Percentiles rank a stretch among this genome's conserved stretches.
Evolutionary conservation across 345 rosid species (phyloP).

Genomic region (Citrus australasica): DNA sequence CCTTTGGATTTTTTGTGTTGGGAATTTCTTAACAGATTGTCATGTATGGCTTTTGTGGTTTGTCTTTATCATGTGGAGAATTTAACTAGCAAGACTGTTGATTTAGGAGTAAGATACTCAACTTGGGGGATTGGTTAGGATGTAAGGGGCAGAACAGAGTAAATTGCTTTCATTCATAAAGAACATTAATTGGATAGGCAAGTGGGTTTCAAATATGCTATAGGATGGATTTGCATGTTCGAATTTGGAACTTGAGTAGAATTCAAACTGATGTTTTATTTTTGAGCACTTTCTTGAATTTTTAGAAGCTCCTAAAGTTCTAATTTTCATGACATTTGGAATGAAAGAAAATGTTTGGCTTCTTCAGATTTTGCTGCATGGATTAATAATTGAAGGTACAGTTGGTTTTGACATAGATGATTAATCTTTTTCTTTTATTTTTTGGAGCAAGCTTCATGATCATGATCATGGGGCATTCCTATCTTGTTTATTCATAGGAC

Average conservation of each 20-base stretch:
- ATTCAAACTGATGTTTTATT: background rate
- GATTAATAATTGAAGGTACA: background rate
- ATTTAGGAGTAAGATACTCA: background rate
- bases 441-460: background rate
- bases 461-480: background rate
- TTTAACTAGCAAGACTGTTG: background rate
- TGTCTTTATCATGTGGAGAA: background rate
- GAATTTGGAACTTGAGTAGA: background rate
- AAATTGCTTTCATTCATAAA: background rate
- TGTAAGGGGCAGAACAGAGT: background rate
- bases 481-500: background rate
- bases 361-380: constrained; percentile 1
- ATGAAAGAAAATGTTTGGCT: background rate
- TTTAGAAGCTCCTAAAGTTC: background rate
- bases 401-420: background rate
- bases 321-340: background rate
- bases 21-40: constrained; percentile 9
- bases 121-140: background rate
- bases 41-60: background rate
- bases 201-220: background rate
- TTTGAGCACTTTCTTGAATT: background rate
- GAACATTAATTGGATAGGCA: background rate
- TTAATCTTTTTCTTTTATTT: background rate
- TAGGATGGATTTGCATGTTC: background rate
- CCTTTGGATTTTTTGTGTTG: constrained; percentile 9